Evolutionary conservation across 2,329 filamentous ascomycete genomes (phyloP), one percentile per base, ranked within the genome.

Genomic region (Talaromyces sp.): DNA sequence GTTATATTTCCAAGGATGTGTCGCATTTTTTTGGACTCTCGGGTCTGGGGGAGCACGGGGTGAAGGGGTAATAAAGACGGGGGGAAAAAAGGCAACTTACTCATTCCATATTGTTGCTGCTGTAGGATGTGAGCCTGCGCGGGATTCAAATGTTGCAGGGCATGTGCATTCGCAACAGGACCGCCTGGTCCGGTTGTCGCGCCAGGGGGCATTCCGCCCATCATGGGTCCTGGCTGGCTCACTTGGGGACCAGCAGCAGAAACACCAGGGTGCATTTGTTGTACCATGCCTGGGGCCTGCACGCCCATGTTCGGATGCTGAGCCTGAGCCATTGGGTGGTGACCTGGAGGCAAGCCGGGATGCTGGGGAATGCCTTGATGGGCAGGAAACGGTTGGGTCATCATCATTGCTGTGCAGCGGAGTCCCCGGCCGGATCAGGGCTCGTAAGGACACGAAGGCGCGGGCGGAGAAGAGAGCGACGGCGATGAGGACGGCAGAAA

Each of bases 151-250:
- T 88, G 86, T 55, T 82, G 83, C 65, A 88, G 75, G 31, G 85
- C 85, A 76, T 87, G 86, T 56, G 82, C 80, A 71, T 82, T 86
- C 30, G 82, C 83, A 61, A 79, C 78, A 31, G 76, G 76, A 30
- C 77, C 76, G n/a, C 76, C 78, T 63, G 79, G 78, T 36, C 80
- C 80, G 64, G 79, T 79, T 34, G 80, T 83, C 63, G 79, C 79
- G 59, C 83, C 84, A 56, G 83, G 84, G 66, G 85, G 84, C 85
- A 88, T 87, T 57, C 82, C 84, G 40, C 70, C 79, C 80, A 88
- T 86, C 84, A 87, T 87, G 28, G 83, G 84, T n/a, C 82, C 83
- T 55, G 83, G 80, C 70, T 87, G 86, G 65, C 78, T 85, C 61
- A 85, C 85, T 65, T 86, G 84, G 56, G 85, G 84, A 28, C 80